A percentile compares a stretch with the other conserved stretches of the same genome.
Evolutionary conservation across 1,284 basidiomycete species (phyloP).

Genomic region (Ustilago trichophora): DNA sequence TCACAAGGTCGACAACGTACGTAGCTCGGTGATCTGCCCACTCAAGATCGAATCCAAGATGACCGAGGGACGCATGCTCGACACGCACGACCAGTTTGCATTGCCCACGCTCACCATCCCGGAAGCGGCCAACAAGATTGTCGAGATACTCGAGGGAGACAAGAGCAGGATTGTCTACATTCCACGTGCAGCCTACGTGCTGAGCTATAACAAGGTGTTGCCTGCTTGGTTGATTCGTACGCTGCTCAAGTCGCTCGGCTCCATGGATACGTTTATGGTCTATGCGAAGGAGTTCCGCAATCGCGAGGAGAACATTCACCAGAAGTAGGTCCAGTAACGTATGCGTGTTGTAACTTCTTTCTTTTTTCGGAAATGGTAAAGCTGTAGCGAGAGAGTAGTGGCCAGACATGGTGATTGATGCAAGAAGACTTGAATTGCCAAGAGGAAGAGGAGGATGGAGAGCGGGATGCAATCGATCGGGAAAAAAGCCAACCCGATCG

Average conservation of each 20-base stretch:
- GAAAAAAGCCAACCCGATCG: too few relatives aligned
- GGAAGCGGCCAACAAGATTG: constrained; percentile 44
- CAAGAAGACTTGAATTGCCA: too few relatives aligned
- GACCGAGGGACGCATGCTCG: constrained; percentile 52
- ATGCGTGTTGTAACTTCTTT: too few relatives aligned
- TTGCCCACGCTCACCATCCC: constrained; percentile 51
- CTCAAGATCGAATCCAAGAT: constrained; percentile 55
- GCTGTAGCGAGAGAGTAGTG: too few relatives aligned
- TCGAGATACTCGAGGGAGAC: constrained; percentile 45
- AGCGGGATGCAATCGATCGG: too few relatives aligned
- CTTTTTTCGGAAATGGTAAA: too few relatives aligned
- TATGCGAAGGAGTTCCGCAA: constrained; percentile 35
- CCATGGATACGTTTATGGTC: constrained; percentile 34
- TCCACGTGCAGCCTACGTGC: constrained; percentile 32
- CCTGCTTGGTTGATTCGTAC: constrained; percentile 30
- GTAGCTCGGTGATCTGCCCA: constrained; percentile 50
- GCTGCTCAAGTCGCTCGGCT: constrained; percentile 8
- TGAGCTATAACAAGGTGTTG: constrained; percentile 32
- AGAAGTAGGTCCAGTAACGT: constrained; percentile 12
- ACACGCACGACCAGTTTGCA: constrained; percentile 46
- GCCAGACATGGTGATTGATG: too few relatives aligned
- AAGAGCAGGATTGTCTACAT: constrained; percentile 41
- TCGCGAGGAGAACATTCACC: constrained; percentile 23
- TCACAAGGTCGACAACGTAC: constrained; percentile 49
- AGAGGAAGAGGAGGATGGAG: too few relatives aligned